phyloP scores from a whole-genome alignment of 2,329 filamentous ascomycete genomes.

The Stagonosporopsis tanaceti region DNA sequence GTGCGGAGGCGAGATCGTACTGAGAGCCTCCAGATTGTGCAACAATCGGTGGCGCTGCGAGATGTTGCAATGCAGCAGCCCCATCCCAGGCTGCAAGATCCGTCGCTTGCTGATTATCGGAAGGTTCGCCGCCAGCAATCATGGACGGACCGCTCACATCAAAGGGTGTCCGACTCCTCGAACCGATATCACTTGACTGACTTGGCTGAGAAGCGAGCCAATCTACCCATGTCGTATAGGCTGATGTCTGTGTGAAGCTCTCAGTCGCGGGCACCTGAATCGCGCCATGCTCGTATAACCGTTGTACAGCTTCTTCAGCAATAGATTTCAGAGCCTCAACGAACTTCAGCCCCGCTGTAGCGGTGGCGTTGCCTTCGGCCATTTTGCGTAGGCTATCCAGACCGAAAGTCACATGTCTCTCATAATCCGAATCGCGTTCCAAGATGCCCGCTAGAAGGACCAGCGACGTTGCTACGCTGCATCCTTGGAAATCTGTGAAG shows the following conservation, averaged over 20 bases:
- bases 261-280: background rate
- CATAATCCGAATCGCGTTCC: conserved; percentile 9
- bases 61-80: conserved; percentile 4
- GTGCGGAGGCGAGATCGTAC: background rate
- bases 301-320: conserved; percentile 7
- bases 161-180: background rate
- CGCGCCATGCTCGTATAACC: background rate
- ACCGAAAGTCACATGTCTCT: conserved; percentile 7
- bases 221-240: conserved; percentile 7
- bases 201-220: conserved; percentile 7
- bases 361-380: conserved; percentile 10
- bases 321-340: conserved; percentile 11
- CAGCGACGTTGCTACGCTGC: conserved; percentile 10
- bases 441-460: conserved; percentile 4
- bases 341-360: conserved; percentile 9
- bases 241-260: background rate
- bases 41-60: background rate
- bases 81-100: conserved; percentile 5
- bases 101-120: background rate
- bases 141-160: background rate
- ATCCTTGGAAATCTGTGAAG: conserved; percentile 10
- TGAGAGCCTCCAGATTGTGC: background rate
- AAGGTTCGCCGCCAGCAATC: background rate
- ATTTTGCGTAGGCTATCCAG: conserved; percentile 9
- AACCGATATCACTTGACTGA: background rate